Evolutionary conservation across 441 rosid species (phyloP).

Genomic region (Adansonia gregorii): DNA sequence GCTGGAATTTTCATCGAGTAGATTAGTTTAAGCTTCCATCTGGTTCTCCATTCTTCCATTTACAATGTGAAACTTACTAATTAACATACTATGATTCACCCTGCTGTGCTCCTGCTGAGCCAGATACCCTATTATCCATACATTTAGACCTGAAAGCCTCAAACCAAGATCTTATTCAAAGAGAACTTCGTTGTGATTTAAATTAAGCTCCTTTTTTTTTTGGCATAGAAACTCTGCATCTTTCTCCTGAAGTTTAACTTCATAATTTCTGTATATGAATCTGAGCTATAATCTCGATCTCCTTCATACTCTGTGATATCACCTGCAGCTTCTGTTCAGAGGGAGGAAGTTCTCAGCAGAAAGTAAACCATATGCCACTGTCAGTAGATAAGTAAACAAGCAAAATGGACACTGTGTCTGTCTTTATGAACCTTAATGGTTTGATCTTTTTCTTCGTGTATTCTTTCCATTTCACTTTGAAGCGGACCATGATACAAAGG

Average conservation of each 20-base stretch:
- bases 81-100: slow-evolving; percentile 41
- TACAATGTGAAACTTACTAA: neutral
- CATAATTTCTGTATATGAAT: slow-evolving; percentile 54
- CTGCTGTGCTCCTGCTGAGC: slow-evolving; percentile 37
- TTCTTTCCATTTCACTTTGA: slow-evolving; percentile 74
- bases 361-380: slow-evolving; percentile 29
- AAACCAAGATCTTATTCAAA: slow-evolving; percentile 71
- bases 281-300: slow-evolving; percentile 62
- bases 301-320: slow-evolving; percentile 58
- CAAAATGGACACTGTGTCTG: slow-evolving; percentile 45
- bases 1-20: neutral
- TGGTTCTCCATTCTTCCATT: neutral
- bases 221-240: slow-evolving; percentile 52
- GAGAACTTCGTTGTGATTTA: slow-evolving; percentile 39
- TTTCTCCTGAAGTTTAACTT: slow-evolving; percentile 47
- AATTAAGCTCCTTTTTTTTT: slow-evolving; percentile 46
- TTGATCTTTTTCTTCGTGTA: slow-evolving; percentile 54
- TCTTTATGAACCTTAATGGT: slow-evolving; percentile 47
- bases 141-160: slow-evolving; percentile 71
- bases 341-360: slow-evolving; percentile 24
- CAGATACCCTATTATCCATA: slow-evolving; percentile 43
- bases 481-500: slow-evolving; percentile 63
- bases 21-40: neutral
- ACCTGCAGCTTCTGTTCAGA: slow-evolving; percentile 55
- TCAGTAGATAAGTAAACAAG: slow-evolving; percentile 28